phyloP scores from a whole-genome alignment of 2,329 filamentous ascomycete genomes.

The Scytalidium sp. region DNA sequence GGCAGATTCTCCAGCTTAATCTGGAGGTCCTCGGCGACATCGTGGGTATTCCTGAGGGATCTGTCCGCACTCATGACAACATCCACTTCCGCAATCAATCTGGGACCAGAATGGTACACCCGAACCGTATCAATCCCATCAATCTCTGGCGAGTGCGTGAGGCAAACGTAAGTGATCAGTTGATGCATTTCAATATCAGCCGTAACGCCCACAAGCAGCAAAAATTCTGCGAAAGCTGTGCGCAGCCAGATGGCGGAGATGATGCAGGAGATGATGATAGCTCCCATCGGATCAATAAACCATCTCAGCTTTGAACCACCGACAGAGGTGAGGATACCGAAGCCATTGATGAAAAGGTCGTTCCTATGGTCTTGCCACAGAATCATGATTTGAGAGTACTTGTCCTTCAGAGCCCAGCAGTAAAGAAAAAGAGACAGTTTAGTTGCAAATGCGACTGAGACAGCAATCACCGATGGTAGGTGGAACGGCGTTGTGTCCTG shows the following conservation, averaged over 20 bases:
- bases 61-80: slow-evolving; percentile 83
- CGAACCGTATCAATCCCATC: slow-evolving; percentile 90
- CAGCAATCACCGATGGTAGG: slow-evolving; percentile 80
- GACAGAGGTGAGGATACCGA: slow-evolving; percentile 88
- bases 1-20: slow-evolving; percentile 90
- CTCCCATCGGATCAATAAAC: slow-evolving; percentile 95
- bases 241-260: slow-evolving; percentile 79
- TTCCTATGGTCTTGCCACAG: slow-evolving; percentile 97
- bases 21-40: slow-evolving; percentile 91
- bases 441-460: slow-evolving; percentile 77
- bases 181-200: slow-evolving; percentile 84
- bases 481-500: slow-evolving; percentile 63
- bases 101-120: slow-evolving; percentile 84
- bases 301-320: slow-evolving; percentile 83
- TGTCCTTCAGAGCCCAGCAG: slow-evolving; percentile 87
- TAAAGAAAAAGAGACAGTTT: slow-evolving; percentile 85
- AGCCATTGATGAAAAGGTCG: slow-evolving; percentile 93
- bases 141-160: slow-evolving; percentile 84
- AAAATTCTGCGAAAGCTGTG: slow-evolving; percentile 85
- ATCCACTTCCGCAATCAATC: slow-evolving; percentile 93
- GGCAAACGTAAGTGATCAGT: slow-evolving; percentile 92
- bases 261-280: slow-evolving; percentile 75
- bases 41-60: slow-evolving; percentile 76
- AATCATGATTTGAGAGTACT: slow-evolving; percentile 88
- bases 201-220: slow-evolving; percentile 85